Evolutionary conservation across 2,329 filamentous ascomycete genomes (phyloP), one percentile per base, ranked within the genome.

Genomic region (Trichoderma atrobrunneum): DNA sequence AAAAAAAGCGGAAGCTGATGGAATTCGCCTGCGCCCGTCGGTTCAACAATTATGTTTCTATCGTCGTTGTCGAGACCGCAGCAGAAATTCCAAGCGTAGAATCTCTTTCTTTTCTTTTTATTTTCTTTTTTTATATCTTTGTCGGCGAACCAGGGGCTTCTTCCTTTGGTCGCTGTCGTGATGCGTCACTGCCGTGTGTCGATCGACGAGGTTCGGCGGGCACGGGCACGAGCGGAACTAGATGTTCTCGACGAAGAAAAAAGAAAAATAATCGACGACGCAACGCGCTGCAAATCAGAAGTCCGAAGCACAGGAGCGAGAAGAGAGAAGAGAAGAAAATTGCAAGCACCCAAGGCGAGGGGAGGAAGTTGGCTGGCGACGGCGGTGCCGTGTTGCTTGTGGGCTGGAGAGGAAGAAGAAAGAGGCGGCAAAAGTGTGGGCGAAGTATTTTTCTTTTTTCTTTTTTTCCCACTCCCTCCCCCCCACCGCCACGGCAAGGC

Each of bases 361-460:
- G 75, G 73, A 73, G 72, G 69, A 73, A 78, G 75, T 84, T 84
- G 84, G 80, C 83, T 66, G 72, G 72, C 72, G 68, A 81, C 82
- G 82, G 83, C 83, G 82, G 82, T 80, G 83, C 82, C 83, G 78
- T 79, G 75, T 77, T 78, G 77, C 78, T 78, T 73, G 77, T 79
- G 76, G 76, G 78, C 76, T 78, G 34, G 54, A 76, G 73, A 43
- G 76, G 74, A 69, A 74, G 74, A 76, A 75, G 72, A 16, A 48
- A 48, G 66, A 70, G 69, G 68, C 66, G 71, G 64, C 64, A 70
- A 70, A 70, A 70, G 71, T 73, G 73, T 73, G 73, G 74, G 72
- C 73, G 75, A 75, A 77, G 73, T 75, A 77, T 78, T 79, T 78
- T 76, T 75, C 70, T 73, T 72, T 59, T 61, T 39, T 39, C 7